phyloP scores from a whole-genome alignment of 2,329 filamentous ascomycete genomes.

The Xylariaceae sp. region DNA sequence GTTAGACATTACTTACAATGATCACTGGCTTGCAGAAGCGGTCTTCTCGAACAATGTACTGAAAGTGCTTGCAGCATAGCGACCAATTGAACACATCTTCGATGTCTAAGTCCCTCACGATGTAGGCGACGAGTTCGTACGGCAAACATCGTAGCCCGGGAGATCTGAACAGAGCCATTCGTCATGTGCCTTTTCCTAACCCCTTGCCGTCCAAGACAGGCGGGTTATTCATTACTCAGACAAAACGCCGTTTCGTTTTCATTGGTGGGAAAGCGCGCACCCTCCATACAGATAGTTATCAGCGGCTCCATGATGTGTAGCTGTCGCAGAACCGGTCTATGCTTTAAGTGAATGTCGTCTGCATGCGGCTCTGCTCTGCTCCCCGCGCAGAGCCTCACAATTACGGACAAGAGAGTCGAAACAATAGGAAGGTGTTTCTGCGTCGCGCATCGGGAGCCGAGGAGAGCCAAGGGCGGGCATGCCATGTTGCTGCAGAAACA shows the following conservation, averaged over 20 bases:
- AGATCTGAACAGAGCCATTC: constrained; percentile 12
- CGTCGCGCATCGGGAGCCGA: too few relatives aligned
- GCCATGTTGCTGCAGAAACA: too few relatives aligned
- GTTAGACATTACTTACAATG: constrained; percentile 44
- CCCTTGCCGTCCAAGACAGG: constrained; percentile 8
- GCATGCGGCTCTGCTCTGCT: too few relatives aligned
- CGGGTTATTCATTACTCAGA: not conserved
- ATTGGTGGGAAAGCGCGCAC: not conserved
- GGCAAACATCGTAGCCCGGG: constrained; percentile 44
- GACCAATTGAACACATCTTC: constrained; percentile 58
- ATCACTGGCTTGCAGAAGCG: constrained; percentile 57
- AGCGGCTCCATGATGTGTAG: too few relatives aligned
- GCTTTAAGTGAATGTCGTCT: too few relatives aligned
- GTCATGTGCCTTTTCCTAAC: constrained; percentile 8
- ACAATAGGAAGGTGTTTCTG: too few relatives aligned
- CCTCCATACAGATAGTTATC: not conserved
- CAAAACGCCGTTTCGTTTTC: constrained; percentile 6
- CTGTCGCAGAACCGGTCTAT: too few relatives aligned
- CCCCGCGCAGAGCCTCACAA: too few relatives aligned
- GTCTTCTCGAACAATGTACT: constrained; percentile 49
- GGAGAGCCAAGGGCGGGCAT: too few relatives aligned
- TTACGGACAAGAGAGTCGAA: too few relatives aligned
- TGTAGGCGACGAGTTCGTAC: constrained; percentile 62
- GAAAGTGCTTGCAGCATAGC: constrained; percentile 50
- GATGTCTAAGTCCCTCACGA: constrained; percentile 53